A percentile compares a stretch with the other conserved stretches of the same genome.
Conservation (phyloP, 2,329 filamentous ascomycete genomes). For the Arthrobotrys megalospora region DNA sequence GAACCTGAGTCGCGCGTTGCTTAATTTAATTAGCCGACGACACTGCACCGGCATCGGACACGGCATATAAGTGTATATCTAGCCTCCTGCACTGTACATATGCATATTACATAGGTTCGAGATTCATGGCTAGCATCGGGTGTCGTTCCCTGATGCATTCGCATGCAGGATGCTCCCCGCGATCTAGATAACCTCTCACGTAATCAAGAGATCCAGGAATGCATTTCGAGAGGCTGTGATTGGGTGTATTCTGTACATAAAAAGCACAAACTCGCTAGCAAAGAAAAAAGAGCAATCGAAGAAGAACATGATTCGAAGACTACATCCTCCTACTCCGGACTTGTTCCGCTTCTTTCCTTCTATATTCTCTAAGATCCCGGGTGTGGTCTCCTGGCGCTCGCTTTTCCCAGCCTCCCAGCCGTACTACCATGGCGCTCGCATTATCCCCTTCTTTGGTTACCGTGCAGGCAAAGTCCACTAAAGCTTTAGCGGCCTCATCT, state of each 20-base stretch:
- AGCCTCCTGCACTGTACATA: too few species aligned
- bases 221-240: neutral
- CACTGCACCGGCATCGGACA: conserved; percentile 54
- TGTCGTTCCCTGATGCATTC: neutral
- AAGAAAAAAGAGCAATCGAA: conserved; percentile 3
- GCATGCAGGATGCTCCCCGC: neutral
- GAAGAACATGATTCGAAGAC: conserved; percentile 7
- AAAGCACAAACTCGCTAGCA: conserved; percentile 10
- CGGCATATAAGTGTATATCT: too few species aligned
- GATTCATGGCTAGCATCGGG: neutral
- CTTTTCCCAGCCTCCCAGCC: conserved; percentile 79
- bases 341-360: conserved; percentile 86
- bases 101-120: neutral
- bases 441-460: conserved; percentile 79
- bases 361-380: conserved; percentile 89
- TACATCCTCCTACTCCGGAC: conserved; percentile 74
- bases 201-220: neutral
- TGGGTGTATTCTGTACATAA: conserved; percentile 1
- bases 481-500: conserved; percentile 82
- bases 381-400: conserved; percentile 88
- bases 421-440: conserved; percentile 77
- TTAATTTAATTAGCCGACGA: conserved; percentile 42
- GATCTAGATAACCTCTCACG: neutral
- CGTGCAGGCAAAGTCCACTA: conserved; percentile 91
- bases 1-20: conserved; percentile 28